A percentile compares a stretch with the other conserved stretches of the same genome.
Evolutionary conservation across 176 grass and related monocot species (phyloP).

Genomic region (Rhipidocladum racemiflorum): DNA sequence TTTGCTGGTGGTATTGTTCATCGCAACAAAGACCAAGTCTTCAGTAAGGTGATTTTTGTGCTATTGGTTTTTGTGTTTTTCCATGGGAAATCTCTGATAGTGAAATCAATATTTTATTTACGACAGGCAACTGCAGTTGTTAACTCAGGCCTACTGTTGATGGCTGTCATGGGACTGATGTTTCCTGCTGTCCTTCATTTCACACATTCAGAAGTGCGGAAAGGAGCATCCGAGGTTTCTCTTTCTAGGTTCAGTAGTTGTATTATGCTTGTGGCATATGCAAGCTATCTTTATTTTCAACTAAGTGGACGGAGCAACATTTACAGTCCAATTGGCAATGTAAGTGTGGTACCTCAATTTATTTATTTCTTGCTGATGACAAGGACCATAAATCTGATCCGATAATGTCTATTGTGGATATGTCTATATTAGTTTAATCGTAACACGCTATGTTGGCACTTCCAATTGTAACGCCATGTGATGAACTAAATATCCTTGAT

Average conservation of each 20-base stretch:
- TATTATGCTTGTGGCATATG: constrained; percentile 82
- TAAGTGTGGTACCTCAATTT: constrained; percentile 39
- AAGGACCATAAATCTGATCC: neutral
- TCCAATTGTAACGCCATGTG: neutral
- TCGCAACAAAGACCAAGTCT: constrained; percentile 65
- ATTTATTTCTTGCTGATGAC: neutral
- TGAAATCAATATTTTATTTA: constrained; percentile 21
- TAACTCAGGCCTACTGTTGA: constrained; percentile 71
- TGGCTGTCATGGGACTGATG: constrained; percentile 80
- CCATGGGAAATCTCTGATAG: neutral
- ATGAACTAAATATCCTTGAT: neutral
- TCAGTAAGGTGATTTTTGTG: constrained; percentile 60
- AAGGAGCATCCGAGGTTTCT: constrained; percentile 51
- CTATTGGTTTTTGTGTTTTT: constrained; percentile 6
- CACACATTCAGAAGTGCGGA: constrained; percentile 55
- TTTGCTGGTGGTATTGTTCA: constrained; percentile 68
- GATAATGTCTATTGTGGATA: neutral
- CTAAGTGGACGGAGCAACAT: constrained; percentile 48
- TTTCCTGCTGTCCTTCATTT: constrained; percentile 82
- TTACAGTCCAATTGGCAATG: constrained; percentile 56
- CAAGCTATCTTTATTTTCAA: constrained; percentile 73
- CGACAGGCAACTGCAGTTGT: constrained; percentile 54
- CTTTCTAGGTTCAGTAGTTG: constrained; percentile 82
- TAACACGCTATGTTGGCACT: neutral
- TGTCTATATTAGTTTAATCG: neutral